These are phyloP conservation scores for Zymoseptoria crescenta DNA, from an alignment of 2,329 filamentous ascomycete species.

Conservation along the genomic window DNA sequence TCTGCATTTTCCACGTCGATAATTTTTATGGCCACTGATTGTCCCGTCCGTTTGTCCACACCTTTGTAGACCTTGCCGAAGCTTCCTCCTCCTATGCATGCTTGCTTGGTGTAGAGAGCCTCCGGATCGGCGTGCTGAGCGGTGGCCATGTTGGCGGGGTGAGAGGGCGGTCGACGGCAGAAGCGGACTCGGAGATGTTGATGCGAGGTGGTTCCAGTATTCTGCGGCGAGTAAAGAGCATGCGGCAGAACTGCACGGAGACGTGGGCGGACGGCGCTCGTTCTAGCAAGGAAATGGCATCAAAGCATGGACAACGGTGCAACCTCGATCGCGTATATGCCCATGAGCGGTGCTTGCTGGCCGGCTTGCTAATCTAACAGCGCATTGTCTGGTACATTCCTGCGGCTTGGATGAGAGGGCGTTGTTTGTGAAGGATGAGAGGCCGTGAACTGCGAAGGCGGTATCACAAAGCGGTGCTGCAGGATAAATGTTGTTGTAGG, in stretches of 20 bases:
- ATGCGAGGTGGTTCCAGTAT: background rate
- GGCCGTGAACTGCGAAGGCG: background rate
- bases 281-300: background rate
- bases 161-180: background rate
- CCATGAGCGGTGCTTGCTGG: background rate
- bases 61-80: conserved; percentile 99
- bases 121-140: conserved; percentile 63
- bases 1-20: conserved; percentile 99
- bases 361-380: background rate
- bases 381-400: background rate
- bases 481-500: background rate
- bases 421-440: background rate
- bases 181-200: background rate
- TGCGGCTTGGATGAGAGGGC: background rate
- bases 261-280: background rate
- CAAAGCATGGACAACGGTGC: background rate
- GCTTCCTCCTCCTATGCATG: conserved; percentile 76
- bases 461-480: background rate
- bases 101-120: conserved; percentile 76
- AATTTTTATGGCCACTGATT: conserved; percentile 94
- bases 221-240: background rate
- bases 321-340: background rate
- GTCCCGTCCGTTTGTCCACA: conserved; percentile 85
- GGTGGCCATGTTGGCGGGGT: conserved; percentile 15
- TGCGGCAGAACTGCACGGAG: background rate